These are phyloP conservation scores for Diospyros kaki DNA, from an alignment of 148 eudicot genomes.

Conservation along the genomic window DNA sequence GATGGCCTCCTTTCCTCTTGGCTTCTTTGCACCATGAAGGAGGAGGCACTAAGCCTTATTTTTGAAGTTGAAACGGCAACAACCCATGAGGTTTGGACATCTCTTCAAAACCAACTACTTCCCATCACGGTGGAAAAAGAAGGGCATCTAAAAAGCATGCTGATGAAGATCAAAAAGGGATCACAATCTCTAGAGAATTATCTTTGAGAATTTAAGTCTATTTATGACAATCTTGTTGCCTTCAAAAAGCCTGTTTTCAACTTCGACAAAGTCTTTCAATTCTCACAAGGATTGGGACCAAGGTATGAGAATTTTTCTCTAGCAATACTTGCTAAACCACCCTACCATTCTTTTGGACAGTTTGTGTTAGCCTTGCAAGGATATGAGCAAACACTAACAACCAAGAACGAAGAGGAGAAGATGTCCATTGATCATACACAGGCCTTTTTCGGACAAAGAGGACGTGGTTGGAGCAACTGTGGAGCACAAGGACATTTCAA, in stretches of 20 bases:
- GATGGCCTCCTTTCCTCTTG: background rate
- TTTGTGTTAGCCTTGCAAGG: background rate
- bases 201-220: background rate
- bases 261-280: background rate
- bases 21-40: background rate
- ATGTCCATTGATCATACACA: background rate
- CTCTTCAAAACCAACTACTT: background rate
- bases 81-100: background rate
- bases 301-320: background rate
- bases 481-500: background rate
- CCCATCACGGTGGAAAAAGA: background rate
- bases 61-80: background rate
- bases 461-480: background rate
- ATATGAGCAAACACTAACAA: background rate
- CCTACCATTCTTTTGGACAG: background rate
- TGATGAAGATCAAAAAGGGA: background rate
- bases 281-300: background rate
- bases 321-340: background rate
- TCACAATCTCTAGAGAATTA: background rate
- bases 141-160: background rate
- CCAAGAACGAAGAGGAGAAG: background rate
- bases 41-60: background rate
- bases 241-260: background rate
- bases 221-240: background rate
- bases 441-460: background rate